Conservation (phyloP, 352 stramenopile genomes). For the Pythium chondricola region DNA sequence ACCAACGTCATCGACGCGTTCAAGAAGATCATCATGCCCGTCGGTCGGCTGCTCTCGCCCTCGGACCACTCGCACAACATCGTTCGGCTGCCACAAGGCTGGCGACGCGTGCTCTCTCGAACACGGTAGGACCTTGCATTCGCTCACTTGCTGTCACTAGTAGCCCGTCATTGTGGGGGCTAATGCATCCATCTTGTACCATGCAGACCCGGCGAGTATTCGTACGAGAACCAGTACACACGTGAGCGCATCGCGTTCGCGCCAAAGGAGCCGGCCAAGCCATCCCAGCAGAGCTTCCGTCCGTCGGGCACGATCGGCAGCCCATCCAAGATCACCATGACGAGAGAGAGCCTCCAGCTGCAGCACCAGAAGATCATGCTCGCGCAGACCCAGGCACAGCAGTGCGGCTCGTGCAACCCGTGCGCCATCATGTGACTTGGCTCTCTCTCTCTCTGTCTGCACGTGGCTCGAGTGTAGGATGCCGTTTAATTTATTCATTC, state of each 20-base stretch:
- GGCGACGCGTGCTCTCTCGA: slow-evolving; percentile 75
- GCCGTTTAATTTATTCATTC: slow-evolving; percentile 22
- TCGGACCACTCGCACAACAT: slow-evolving; percentile 54
- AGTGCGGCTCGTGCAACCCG: slow-evolving; percentile 49
- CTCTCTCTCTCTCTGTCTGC: background rate
- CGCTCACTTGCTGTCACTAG: background rate
- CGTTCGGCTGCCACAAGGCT: slow-evolving; percentile 54
- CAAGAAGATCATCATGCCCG: slow-evolving; percentile 84
- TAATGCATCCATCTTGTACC: too few species aligned
- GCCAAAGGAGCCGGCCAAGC: slow-evolving; percentile 78
- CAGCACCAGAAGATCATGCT: slow-evolving; percentile 82
- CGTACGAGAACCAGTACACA: slow-evolving; percentile 88
- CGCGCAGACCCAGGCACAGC: slow-evolving; percentile 58
- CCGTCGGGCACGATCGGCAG: slow-evolving; percentile 24
- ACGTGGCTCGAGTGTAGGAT: slow-evolving; percentile 2
- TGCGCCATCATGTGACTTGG: slow-evolving; percentile 53
- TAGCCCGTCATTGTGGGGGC: too few species aligned
- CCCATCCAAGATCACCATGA: slow-evolving; percentile 54
- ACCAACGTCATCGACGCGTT: slow-evolving; percentile 86
- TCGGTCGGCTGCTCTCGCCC: slow-evolving; percentile 69
- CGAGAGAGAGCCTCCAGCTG: slow-evolving; percentile 72
- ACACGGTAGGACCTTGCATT: slow-evolving; percentile 27
- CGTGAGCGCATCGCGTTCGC: slow-evolving; percentile 84
- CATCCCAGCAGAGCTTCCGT: slow-evolving; percentile 82
- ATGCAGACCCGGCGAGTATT: slow-evolving; percentile 71